These are phyloP conservation scores for Tricholoma bakamatsutake DNA, from an alignment of 768 basidiomycete genomes.

Conservation along the genomic window DNA sequence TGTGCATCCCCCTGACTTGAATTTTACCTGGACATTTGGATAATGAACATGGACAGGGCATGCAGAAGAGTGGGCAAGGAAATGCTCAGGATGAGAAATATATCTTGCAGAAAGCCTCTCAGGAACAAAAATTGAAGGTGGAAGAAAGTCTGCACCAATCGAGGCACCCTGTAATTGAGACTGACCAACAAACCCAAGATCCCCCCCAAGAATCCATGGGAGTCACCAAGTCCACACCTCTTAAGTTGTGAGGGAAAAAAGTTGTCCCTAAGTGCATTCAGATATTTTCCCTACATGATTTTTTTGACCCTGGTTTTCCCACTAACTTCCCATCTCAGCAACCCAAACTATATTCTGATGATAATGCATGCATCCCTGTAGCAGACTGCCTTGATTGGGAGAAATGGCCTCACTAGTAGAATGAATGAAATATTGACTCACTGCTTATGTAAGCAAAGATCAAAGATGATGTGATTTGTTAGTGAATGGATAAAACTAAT, in stretches of 20 bases:
- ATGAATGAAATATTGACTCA: no score
- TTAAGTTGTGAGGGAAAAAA: neutral
- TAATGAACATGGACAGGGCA: neutral
- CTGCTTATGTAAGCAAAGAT: no score
- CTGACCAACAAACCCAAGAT: neutral
- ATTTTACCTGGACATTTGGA: neutral
- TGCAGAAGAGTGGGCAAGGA: neutral
- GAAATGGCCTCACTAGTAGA: no score
- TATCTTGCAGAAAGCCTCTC: neutral
- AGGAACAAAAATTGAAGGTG: neutral
- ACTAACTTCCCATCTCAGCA: neutral
- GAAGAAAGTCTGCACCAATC: neutral
- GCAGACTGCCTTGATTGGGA: no score
- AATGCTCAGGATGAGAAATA: no score
- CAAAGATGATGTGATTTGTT: no score
- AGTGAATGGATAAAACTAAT: no score
- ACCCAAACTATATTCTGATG: no score
- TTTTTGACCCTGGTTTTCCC: neutral
- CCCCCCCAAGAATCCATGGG: neutral
- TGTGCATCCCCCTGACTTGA: neutral
- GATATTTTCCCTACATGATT: neutral
- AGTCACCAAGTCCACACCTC: neutral
- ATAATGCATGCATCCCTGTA: no score
- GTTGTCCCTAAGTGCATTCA: neutral
- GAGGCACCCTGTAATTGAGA: neutral